Percentiles rank a stretch among this genome's conserved stretches.
Evolutionary conservation across 106 monocot genomes (phyloP).

Genomic region (Phalaenopsis aphrodite): DNA sequence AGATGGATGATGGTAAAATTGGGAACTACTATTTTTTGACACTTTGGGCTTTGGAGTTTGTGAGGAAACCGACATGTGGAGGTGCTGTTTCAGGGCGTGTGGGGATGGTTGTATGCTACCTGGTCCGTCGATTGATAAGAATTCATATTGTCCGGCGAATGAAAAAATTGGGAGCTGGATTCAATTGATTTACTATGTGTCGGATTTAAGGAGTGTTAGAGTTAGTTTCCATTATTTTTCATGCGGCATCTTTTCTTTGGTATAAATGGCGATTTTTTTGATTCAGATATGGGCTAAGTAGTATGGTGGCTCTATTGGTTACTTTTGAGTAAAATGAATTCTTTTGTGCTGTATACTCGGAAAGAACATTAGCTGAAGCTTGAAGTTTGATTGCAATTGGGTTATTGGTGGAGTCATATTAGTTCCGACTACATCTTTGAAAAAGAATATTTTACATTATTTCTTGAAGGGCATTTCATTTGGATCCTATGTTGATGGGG

Average conservation of each 20-base stretch:
- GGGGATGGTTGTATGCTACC: neutral
- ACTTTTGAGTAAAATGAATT: neutral
- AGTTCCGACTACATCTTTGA: neutral
- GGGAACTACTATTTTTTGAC: conserved; percentile 3
- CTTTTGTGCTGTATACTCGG: neutral
- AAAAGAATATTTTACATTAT: neutral
- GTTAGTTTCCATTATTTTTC: neutral
- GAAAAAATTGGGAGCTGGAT: neutral
- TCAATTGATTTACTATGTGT: neutral
- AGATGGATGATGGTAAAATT: neutral
- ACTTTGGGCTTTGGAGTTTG: neutral
- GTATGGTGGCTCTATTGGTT: neutral
- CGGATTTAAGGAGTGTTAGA: neutral
- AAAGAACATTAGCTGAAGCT: neutral
- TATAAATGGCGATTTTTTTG: too few species aligned
- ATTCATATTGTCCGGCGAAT: neutral
- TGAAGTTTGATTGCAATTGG: neutral
- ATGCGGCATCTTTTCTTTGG: too few species aligned
- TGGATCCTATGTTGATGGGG: neutral
- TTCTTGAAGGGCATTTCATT: neutral
- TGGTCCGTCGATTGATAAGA: neutral
- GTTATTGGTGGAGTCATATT: neutral
- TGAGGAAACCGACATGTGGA: neutral
- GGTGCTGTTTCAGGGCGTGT: neutral
- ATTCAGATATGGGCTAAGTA: too few species aligned